These are phyloP conservation scores for Claviceps citrina DNA, from an alignment of 2,329 filamentous ascomycete species.

Conservation along the genomic window DNA sequence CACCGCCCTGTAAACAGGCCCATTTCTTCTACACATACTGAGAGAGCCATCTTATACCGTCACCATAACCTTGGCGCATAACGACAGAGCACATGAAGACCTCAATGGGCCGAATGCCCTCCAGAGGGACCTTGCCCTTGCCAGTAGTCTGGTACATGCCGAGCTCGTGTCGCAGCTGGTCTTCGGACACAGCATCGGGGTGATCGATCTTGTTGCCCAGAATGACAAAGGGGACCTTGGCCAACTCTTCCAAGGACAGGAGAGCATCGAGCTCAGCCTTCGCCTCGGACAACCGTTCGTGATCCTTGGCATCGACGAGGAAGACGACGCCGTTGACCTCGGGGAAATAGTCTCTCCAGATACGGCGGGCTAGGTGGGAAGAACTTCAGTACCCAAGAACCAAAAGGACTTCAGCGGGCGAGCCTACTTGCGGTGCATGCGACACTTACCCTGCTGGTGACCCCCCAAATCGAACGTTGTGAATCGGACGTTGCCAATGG, in stretches of 20 bases:
- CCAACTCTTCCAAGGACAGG: slow-evolving; percentile 88
- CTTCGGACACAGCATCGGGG: slow-evolving; percentile 86
- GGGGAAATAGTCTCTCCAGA: slow-evolving; percentile 96
- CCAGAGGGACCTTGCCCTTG: slow-evolving; percentile 84
- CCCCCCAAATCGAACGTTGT: slow-evolving; percentile 89
- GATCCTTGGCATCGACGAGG: slow-evolving; percentile 93
- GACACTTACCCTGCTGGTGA: slow-evolving; percentile 63
- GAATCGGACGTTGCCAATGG: slow-evolving; percentile 85
- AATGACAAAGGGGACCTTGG: slow-evolving; percentile 89
- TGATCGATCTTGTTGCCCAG: slow-evolving; percentile 99
- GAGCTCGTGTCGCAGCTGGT: slow-evolving; percentile 81
- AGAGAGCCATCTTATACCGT: slow-evolving; percentile 80
- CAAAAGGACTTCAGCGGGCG: not conserved
- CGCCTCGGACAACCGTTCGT: slow-evolving; percentile 83
- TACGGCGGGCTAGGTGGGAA: slow-evolving; percentile 57
- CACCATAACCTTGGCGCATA: slow-evolving; percentile 90
- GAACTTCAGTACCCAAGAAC: slow-evolving; percentile 9
- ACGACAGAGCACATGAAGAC: slow-evolving; percentile 99
- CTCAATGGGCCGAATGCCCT: slow-evolving; percentile 89
- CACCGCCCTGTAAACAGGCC: not conserved
- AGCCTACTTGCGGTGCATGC: not conserved
- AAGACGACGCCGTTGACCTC: slow-evolving; percentile 95
- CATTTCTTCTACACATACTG: slow-evolving; percentile 60
- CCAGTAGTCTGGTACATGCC: slow-evolving; percentile 93
- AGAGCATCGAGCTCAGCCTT: slow-evolving; percentile 95